These are phyloP conservation scores for Saccharomycopsis fodiens DNA, from an alignment of 805 yeast species.

Conservation along the genomic window DNA sequence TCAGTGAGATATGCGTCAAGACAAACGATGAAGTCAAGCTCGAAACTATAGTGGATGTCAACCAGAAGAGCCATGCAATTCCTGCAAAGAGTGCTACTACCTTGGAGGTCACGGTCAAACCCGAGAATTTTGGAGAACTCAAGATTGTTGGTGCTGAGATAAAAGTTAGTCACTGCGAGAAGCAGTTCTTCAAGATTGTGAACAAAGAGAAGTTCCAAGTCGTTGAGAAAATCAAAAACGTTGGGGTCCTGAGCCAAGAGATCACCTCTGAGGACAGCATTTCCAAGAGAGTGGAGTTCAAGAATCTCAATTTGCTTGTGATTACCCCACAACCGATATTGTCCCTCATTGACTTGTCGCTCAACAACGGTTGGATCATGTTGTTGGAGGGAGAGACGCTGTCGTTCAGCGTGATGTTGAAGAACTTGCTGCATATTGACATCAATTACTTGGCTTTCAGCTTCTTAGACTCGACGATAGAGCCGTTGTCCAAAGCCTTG, in stretches of 20 bases:
- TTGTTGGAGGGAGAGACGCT: slow-evolving; percentile 69
- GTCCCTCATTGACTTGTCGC: slow-evolving; percentile 41
- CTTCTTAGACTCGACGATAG: slow-evolving; percentile 67
- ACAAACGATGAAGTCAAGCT: slow-evolving; percentile 24
- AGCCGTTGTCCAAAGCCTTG: slow-evolving; percentile 50
- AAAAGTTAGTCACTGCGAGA: slow-evolving; percentile 41
- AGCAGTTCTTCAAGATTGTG: slow-evolving; percentile 37
- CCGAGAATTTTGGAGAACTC: slow-evolving; percentile 42
- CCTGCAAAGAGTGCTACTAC: slow-evolving; percentile 31
- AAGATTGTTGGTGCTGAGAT: slow-evolving; percentile 45
- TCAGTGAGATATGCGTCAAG: slow-evolving; percentile 40
- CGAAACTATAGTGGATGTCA: slow-evolving; percentile 24
- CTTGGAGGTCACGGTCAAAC: slow-evolving; percentile 40
- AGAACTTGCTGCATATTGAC: slow-evolving; percentile 49
- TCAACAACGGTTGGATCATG: slow-evolving; percentile 64
- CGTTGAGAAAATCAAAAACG: slow-evolving; percentile 26
- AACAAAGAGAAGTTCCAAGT: slow-evolving; percentile 26
- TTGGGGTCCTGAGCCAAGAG: slow-evolving; percentile 19
- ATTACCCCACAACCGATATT: slow-evolving; percentile 55
- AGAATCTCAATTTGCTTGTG: slow-evolving; percentile 29
- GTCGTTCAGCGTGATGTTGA: slow-evolving; percentile 41
- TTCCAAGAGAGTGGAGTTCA: slow-evolving; percentile 21
- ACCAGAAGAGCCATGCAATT: slow-evolving; percentile 25
- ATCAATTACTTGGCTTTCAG: slow-evolving; percentile 54
- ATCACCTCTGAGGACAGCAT: slow-evolving; percentile 4